Evolutionary conservation across 805 yeast genomes (phyloP), one percentile per base, ranked within the genome.

Genomic region (Barnettozyma salicaria): DNA sequence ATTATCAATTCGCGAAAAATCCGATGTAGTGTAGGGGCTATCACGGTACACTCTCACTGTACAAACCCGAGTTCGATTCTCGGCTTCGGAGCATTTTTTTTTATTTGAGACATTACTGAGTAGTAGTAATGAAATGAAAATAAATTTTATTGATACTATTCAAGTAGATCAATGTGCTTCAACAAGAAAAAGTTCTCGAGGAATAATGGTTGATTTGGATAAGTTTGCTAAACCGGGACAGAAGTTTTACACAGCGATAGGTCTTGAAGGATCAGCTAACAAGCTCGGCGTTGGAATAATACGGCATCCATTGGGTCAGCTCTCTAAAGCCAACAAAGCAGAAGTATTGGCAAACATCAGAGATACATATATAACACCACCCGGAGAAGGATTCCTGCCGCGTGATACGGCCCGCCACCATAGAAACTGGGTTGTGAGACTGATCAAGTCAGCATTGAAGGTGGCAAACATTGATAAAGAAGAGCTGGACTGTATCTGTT

Each of bases 351-450:
- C 95, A n/a, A 92, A 92, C 59, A 78, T 92, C 27, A 73, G 99
- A 67, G 96, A 92, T 58, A 92, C 99, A 0, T 92, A 90, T 55
- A 69, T 84, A 22, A 82, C 97, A 1, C 98, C 99, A 7, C 96
- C 97, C 2, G 99, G 99, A 2, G 97, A 92, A 61, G 99, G 98
- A 1, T 92, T 92, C 51, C 61, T 92, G 30, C 99, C 99, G 2
- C 63, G 97, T 42, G 99, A 92, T 54, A 88, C 97, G 0, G 97
- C 98, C 5, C 70, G 96, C 48, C 98, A 92, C 57, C 99, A 92
- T 58, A 64, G 97, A 29, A 86, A 87, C 60, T 90, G 96, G 96
- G 94, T 80, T 17, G 89, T 85, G 1, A 61, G 97, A 40, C 61
- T 89, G 17, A 76, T 87, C 26, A 77, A 76, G 49, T 52, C 53